Base-by-base conservation (phyloP, 2,329 filamentous ascomycete genomes). In the Colletotrichum spaethianum region DNA sequence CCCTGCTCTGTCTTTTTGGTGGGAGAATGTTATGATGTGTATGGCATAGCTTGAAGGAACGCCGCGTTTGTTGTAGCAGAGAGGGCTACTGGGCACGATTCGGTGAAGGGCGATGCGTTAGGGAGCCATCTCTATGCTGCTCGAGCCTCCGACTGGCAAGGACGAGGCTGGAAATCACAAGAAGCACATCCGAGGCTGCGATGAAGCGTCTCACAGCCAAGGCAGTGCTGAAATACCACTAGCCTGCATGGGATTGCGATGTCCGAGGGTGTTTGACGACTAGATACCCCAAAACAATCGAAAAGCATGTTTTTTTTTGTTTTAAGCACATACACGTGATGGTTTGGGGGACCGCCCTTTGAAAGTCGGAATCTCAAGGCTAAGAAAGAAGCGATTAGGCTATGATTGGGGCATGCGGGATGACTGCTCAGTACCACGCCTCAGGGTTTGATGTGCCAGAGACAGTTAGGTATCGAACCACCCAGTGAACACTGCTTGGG, bases 231-330 rank as follows among this genome's bases (percentile, higher is more conserved):
- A 28, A 46, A 31, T 9, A 23, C 26, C n/a, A 28, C 42, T 16
- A 40, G 28, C 40, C 16, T 46, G 6, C 18, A 4, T 4, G 64
- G 16, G 36, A 8, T 36, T 26, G 42, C n/a, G 46, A 63, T 28
- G 16, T 40, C n/a, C 14, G 28, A 63, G 52, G 52, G 59, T 57
- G 23, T 42, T 26, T 12, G 36, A 62, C 53, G 26, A 72, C 23
- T 46, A 72, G 52, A 72, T 72, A 72, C 65, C 65, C 65, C 63
- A 36, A n/a, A 38, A 72, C 31, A 52, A 72, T 48, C 46, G 28
- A 52, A 38, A 59, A 46, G 33, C n/a, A 40, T 44, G 36, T 63
- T 69, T 64, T 63, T 69, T 64, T 63, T 36, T 68, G 57, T 63
- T 69, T n/a, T 52, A 20, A 56, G 53, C n/a, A 23, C 31, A 23